These are phyloP conservation scores for Carallia pectinifolia DNA, from an alignment of 345 rosid genomes.

Conservation along the genomic window DNA sequence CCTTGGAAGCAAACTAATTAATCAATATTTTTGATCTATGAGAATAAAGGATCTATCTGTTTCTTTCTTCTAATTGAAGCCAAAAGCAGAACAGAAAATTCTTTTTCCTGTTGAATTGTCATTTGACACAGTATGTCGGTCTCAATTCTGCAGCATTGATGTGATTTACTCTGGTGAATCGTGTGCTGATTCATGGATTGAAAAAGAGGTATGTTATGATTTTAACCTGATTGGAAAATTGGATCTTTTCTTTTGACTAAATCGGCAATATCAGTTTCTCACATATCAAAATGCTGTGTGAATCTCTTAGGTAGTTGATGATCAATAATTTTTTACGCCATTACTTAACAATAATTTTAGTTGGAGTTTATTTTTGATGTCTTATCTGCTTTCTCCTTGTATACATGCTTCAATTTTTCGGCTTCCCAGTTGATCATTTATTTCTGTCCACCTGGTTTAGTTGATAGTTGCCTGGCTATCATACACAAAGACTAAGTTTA, in stretches of 20 bases:
- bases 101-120: neutral
- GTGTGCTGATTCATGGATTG: constrained; percentile 94
- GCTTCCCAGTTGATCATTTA: neutral
- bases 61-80: neutral
- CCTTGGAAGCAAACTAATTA: too few relatives aligned
- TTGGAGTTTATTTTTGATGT: neutral
- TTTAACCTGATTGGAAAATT: constrained; percentile 4
- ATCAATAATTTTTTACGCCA: neutral
- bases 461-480: neutral
- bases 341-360: neutral
- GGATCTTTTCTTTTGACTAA: neutral
- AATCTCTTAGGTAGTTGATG: neutral
- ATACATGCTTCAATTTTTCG: neutral
- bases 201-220: constrained; percentile 60
- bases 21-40: too few relatives aligned
- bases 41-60: too few relatives aligned
- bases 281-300: neutral
- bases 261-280: neutral
- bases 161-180: constrained; percentile 74
- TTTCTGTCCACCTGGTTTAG: neutral
- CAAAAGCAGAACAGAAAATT: neutral
- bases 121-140: constrained; percentile 9
- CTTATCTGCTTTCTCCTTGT: neutral
- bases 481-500: neutral
- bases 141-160: constrained; percentile 61